Evolutionary conservation across 78 protist genomes (phyloP).

Genomic region (Dictyostelium brefeldianum): DNA sequence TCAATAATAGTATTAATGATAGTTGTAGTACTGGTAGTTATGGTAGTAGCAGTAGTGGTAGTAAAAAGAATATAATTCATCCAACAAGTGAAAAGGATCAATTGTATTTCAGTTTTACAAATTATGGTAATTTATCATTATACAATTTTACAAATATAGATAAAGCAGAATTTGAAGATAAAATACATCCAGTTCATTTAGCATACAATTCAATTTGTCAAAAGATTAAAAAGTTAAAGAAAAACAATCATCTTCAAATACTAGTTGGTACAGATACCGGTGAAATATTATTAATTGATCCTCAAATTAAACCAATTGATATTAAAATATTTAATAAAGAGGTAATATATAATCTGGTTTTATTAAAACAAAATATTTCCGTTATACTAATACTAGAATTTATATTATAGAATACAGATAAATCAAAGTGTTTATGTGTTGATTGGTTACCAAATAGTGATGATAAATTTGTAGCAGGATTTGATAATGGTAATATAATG

Average conservation of each 20-base stretch:
- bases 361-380: neutral
- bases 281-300: conserved; percentile 42
- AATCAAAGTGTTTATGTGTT: conserved; percentile 36
- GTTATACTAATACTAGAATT: neutral
- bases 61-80: conserved; percentile 36
- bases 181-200: neutral
- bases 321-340: conserved; percentile 10
- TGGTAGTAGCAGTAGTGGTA: neutral
- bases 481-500: conserved; percentile 48
- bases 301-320: neutral
- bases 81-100: neutral
- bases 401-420: neutral
- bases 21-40: neutral
- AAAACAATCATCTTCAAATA: neutral
- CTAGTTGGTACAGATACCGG: conserved; percentile 69
- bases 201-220: conserved; percentile 11
- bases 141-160: conserved; percentile 52
- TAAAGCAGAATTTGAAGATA: conserved; percentile 24
- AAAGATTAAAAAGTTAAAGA: conserved; percentile 26
- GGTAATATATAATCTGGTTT: too few relatives aligned
- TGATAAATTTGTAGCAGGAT: conserved; percentile 47
- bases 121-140: neutral
- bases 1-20: neutral
- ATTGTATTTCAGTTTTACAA: neutral
- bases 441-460: conserved; percentile 78